Conservation (phyloP, 202 grass and related monocot genomes). For the Hordeum pubiflorum region DNA sequence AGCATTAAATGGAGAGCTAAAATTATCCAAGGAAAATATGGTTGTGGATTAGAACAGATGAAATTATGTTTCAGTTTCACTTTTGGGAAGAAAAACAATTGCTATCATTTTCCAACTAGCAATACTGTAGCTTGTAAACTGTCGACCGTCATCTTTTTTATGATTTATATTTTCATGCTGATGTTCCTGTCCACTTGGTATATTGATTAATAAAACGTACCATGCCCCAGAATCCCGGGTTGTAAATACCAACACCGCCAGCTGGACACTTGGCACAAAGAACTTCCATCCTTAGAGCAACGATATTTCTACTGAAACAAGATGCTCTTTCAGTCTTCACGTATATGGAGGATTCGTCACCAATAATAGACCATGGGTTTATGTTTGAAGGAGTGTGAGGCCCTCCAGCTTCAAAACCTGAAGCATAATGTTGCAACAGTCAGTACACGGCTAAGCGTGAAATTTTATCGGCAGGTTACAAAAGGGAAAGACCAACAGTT, state of each 20-base stretch:
- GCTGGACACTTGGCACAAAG: slow-evolving; percentile 50
- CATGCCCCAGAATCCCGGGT: slow-evolving; percentile 89
- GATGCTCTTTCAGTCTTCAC: slow-evolving; percentile 47
- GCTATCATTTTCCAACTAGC: background rate
- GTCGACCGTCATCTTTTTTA: background rate
- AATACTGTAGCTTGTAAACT: background rate
- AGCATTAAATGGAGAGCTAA: background rate
- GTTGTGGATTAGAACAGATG: background rate
- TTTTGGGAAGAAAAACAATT: background rate
- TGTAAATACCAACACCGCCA: slow-evolving; percentile 59
- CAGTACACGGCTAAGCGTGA: background rate
- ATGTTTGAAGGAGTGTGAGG: slow-evolving; percentile 68
- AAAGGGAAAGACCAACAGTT: background rate
- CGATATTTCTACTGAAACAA: slow-evolving; percentile 49
- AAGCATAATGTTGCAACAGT: background rate
- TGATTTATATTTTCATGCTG: background rate
- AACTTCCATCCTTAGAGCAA: slow-evolving; percentile 62
- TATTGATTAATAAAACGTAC: slow-evolving; percentile 19
- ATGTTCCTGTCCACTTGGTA: background rate
- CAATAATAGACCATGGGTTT: slow-evolving; percentile 61
- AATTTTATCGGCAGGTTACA: background rate
- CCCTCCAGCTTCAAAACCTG: slow-evolving; percentile 80
- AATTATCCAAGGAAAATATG: background rate
- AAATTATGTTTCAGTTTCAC: background rate
- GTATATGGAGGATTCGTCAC: slow-evolving; percentile 37